Evolutionary conservation across 371 early-diverging fungal genomes (phyloP).

Genomic region (Mucor ambiguus): DNA sequence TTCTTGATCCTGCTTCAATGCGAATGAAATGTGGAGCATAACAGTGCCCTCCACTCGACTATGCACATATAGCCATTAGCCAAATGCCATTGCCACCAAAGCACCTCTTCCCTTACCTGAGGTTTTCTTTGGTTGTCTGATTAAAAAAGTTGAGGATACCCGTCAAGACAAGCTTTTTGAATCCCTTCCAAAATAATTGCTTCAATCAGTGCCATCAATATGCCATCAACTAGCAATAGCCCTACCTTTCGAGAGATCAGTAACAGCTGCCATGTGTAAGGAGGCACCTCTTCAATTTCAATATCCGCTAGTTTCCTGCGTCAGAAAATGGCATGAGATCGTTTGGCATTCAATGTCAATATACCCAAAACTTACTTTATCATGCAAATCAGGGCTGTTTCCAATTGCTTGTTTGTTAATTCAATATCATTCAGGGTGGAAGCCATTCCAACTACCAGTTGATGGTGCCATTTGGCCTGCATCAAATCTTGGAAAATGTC

Average conservation of each 20-base stretch:
- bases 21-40: conserved; percentile 64
- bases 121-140: not conserved
- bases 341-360: no score
- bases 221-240: not conserved
- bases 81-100: not conserved
- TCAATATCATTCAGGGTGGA: conserved; percentile 57
- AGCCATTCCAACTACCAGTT: conserved; percentile 44
- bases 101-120: not conserved
- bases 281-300: conserved; percentile 60
- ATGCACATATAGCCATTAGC: not conserved
- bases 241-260: conserved; percentile 61
- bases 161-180: conserved; percentile 18
- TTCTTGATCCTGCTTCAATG: conserved; percentile 67
- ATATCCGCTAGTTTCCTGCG: conserved; percentile 49
- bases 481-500: conserved; percentile 43
- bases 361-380: conserved; percentile 23
- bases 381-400: conserved; percentile 37
- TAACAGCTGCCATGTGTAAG: conserved; percentile 57
- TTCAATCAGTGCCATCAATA: no score
- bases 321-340: not conserved
- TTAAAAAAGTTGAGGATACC: conserved; percentile 27
- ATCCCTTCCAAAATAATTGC: conserved; percentile 9
- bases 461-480: conserved; percentile 45
- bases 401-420: conserved; percentile 42
- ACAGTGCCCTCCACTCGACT: conserved; percentile 58